Base-by-base conservation (phyloP, 495 filamentous ascomycete genomes). In the Thermothielavioides terrestris region DNA sequence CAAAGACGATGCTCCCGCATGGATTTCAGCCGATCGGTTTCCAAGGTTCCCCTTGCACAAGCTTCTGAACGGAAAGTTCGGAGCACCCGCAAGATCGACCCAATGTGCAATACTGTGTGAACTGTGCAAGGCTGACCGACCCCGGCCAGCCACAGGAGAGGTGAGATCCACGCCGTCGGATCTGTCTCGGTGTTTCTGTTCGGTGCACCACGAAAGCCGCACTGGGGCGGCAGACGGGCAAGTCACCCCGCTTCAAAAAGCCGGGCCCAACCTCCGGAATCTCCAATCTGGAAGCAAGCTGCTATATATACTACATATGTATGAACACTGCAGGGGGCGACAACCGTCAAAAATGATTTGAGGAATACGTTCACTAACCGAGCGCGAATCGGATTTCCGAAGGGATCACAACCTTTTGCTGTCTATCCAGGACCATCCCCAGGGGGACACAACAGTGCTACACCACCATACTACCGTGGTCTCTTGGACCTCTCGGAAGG, bases 331-430 rank as follows among this genome's bases (percentile, higher is more conserved):
- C n/a, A n/a, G n/a, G n/a, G n/a, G n/a, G n/a, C n/a, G n/a, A n/a
- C n/a, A n/a, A n/a, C n/a, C n/a, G n/a, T n/a, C n/a, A n/a, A n/a
- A n/a, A n/a, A n/a, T n/a, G n/a, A n/a, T n/a, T n/a, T n/a, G n/a
- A n/a, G n/a, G n/a, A 14, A 26, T 26, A 25, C 15, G 17, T 18
- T 28, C 14, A 38, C 23, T 17, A 46, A 17, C 43, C 45, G 45
- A 48, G 30, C 23, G 20, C 44, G 43, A 35, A 47, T 47, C 34
- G 44, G 44, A 47, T 38, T 25, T 20, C 21, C 21, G 15, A 46
- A 18, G 18, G 25, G 27, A 5, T 46, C 30, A 27, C 25, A n/a
- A n/a, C n/a, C n/a, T n/a, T n/a, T n/a, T n/a, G n/a, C n/a, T n/a
- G n/a, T n/a, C n/a, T n/a, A n/a, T 14, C 43, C 21, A 46, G 20